Conservation (phyloP, 306 rosid genomes). For the Pterocarpus macrocarpus region DNA sequence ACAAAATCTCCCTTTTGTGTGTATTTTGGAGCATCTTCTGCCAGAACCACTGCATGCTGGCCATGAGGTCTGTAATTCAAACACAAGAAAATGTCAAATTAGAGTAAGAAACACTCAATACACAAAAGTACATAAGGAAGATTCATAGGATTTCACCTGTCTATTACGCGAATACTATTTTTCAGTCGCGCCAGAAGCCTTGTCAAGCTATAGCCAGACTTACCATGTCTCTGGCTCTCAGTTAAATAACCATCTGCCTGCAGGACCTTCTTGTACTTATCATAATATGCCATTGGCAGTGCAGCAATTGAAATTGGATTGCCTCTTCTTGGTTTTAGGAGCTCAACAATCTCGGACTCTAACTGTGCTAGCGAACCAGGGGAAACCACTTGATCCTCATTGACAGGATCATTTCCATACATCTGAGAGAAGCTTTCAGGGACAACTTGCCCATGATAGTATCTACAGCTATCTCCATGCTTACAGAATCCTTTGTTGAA, state of each 20-base stretch:
- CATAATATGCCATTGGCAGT: slow-evolving; percentile 79
- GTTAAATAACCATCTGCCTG: slow-evolving; percentile 92
- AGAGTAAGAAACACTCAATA: slow-evolving; percentile 13
- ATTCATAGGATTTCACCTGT: slow-evolving; percentile 58
- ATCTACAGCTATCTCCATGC: slow-evolving; percentile 83
- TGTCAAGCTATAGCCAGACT: slow-evolving; percentile 90
- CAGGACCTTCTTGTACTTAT: slow-evolving; percentile 72
- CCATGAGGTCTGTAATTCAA: slow-evolving; percentile 86
- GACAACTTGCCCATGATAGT: slow-evolving; percentile 62
- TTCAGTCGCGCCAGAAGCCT: slow-evolving; percentile 80
- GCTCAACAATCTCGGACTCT: slow-evolving; percentile 80
- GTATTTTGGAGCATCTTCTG: slow-evolving; percentile 70
- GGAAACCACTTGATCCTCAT: slow-evolving; percentile 64
- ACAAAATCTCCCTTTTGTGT: slow-evolving; percentile 66
- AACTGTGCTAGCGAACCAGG: slow-evolving; percentile 73
- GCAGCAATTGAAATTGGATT: slow-evolving; percentile 92
- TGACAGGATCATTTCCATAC: slow-evolving; percentile 54
- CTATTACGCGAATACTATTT: slow-evolving; percentile 70
- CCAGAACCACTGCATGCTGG: slow-evolving; percentile 82
- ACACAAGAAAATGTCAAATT: slow-evolving; percentile 7
- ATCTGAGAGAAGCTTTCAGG: slow-evolving; percentile 60
- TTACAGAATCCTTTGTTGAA: slow-evolving; percentile 82
- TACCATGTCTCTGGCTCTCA: slow-evolving; percentile 95
- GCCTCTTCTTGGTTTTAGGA: slow-evolving; percentile 70
- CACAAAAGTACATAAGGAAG: background rate